Conservation (phyloP, 139 green algal species). For the Choricystis sp. region DNA sequence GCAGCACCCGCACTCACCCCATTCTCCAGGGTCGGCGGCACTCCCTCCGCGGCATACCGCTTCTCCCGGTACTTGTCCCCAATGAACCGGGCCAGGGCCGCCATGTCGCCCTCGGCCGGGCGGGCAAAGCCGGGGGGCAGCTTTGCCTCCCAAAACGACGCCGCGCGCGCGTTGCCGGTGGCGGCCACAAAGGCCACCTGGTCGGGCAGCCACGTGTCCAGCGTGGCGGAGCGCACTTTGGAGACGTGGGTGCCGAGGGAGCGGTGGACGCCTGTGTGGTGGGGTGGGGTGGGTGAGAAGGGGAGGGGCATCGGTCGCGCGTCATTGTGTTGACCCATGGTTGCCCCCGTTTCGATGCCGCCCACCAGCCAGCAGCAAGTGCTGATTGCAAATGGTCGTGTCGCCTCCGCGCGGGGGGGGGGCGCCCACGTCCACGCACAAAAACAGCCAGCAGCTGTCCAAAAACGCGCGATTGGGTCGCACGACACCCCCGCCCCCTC, state of each 20-base stretch:
- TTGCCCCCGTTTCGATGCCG: too few species aligned
- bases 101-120: conserved; percentile 55
- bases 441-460: too few species aligned
- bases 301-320: too few species aligned
- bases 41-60: background rate
- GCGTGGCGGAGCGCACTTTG: conserved; percentile 66
- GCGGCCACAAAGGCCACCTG: conserved; percentile 70
- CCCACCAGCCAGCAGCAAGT: too few species aligned
- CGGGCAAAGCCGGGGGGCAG: conserved; percentile 50
- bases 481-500: too few species aligned
- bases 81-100: conserved; percentile 48
- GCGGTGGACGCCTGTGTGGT: conserved; percentile 67
- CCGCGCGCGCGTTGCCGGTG: conserved; percentile 67
- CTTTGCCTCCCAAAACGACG: conserved; percentile 68
- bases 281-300: too few species aligned
- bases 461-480: too few species aligned
- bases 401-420: background rate
- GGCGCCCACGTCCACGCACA: background rate
- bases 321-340: too few species aligned
- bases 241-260: conserved; percentile 76
- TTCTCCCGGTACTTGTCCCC: conserved; percentile 53
- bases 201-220: conserved; percentile 82
- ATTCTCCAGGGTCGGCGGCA: background rate
- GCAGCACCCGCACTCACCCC: background rate
- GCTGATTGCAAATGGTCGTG: too few species aligned